Conservation (phyloP, 1,139 yeast species). For the Waltiozyma sp. region DNA sequence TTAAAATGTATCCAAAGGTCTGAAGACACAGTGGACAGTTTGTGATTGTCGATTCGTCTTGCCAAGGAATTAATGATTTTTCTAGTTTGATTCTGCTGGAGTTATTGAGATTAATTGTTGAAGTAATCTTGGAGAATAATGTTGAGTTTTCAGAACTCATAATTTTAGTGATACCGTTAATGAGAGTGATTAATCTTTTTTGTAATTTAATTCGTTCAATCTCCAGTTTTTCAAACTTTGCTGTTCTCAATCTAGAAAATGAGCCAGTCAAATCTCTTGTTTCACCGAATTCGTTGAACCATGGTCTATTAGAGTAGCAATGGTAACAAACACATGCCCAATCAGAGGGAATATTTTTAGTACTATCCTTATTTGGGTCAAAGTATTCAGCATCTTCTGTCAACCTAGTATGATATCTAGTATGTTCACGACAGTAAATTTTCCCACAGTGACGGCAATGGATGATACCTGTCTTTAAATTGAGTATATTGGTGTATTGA, state of each 20-base stretch:
- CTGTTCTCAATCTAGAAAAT: neutral
- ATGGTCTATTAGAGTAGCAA: conserved; percentile 51
- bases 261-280: neutral
- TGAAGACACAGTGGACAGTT: conserved; percentile 58
- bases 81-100: conserved; percentile 30
- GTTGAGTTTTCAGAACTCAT: conserved; percentile 10
- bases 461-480: conserved; percentile 38
- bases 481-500: conserved; percentile 31
- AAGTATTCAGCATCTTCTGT: conserved; percentile 30
- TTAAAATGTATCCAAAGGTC: conserved; percentile 42
- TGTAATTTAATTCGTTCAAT: neutral
- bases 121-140: conserved; percentile 1
- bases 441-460: conserved; percentile 68
- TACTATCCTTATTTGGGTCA: conserved; percentile 32
- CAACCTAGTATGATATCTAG: conserved; percentile 35
- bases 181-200: neutral
- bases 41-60: conserved; percentile 36
- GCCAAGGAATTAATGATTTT: conserved; percentile 58
- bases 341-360: conserved; percentile 21
- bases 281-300: neutral
- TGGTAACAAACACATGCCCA: conserved; percentile 63
- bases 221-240: neutral
- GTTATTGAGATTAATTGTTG: neutral
- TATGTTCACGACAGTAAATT: conserved; percentile 54
- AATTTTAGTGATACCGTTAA: neutral